Base-by-base conservation (phyloP, 2,329 filamentous ascomycete genomes). In the Coniochaeta hoffmannii region DNA sequence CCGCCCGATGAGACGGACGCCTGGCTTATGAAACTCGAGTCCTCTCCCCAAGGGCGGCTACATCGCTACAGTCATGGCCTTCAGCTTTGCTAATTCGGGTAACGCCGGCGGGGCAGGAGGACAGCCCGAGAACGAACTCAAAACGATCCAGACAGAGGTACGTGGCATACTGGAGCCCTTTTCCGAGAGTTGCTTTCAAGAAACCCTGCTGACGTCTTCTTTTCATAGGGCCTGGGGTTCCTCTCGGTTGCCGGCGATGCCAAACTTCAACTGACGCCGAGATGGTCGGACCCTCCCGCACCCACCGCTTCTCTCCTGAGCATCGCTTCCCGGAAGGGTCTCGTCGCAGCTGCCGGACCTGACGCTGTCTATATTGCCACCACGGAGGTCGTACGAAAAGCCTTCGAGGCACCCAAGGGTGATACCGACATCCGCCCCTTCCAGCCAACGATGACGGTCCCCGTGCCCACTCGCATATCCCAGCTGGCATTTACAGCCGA, bases 401-500 rank as follows among this genome's bases (percentile, higher is more conserved):
- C 88, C 2, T 93, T 96, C 66, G 77, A 81, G 56, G 70, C 77
- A 12, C 73, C 78, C 34, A 80, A 78, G 56, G 79, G 76, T 62
- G 85, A 86, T 59, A 79, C 78, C 58, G 84, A 92, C 59, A 74
- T 87, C 55, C 84, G 87, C 59, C 67, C 78, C 12, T 95, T 95
- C 64, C 75, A 83, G 57, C 88, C 92, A 3, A 84, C 93, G 67
- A 75, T 89, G 53, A 87, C 79, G 57, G 80, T 97, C 7, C 76
- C 85, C 1, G 79, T 95, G 64, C 82, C 88, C 10, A 80, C 85
- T 65, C 85, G 88, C 62, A 81, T 96, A 54, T 95, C 90, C 11
- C 94, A 99, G 69, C 78, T 99, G 19, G 85, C 87, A 15, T 99
- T 99, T 69, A 93, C 90, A 0, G 82, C 89, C n/a, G 89, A 95